Evolutionary conservation across 1,284 basidiomycete genomes (phyloP), one percentile per base, ranked within the genome.

Genomic region (Leccinum pachyderme): DNA sequence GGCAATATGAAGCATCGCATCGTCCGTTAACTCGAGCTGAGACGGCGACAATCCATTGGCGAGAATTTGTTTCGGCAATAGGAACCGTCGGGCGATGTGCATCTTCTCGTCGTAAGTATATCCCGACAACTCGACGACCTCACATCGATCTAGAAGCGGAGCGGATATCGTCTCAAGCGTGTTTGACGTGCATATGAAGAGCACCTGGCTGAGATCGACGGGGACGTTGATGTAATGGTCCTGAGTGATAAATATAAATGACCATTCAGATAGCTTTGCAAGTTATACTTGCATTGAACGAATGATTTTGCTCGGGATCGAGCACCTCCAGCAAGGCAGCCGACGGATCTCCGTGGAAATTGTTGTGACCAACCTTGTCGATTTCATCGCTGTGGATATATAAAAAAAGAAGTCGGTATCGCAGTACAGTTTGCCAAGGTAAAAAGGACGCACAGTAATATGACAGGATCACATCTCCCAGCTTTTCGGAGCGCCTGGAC

Each of bases 221-320:
- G 94, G 93, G 2, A 95, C 89, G 61, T 94, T 92, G 73, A 93
- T 81, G 63, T 96, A 95, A 71, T 95, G 93, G 68, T 96, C 93
- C 84, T 94, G 47, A 33, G 41, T 3, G 8, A 24, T 7, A 4
- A 4, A 0, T 1, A 47, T 66, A 12, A 70, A 55, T 28, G 15
- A 13, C 18, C 13, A 9, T 27, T 8, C 6, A 13, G 1, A 44
- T 1, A 43, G 22, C 27, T 11, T 12, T 31, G 24, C 9, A 13
- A 51, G 4, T 1, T 47, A 55, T 29, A 76, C 84, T 58, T 66
- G 87, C 82, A 72, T 86, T 86, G 72, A 95, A 95, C 0, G 86
- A 81, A 64, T 87, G 82, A 62, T 95, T 96, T 73, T 96, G 93
- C 68, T 96, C 93, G 0, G 93, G 93, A 66, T 96, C 93, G 55